Evolutionary conservation across 495 filamentous ascomycete species (phyloP).

Genomic region (Aspergillus kassunensis): DNA sequence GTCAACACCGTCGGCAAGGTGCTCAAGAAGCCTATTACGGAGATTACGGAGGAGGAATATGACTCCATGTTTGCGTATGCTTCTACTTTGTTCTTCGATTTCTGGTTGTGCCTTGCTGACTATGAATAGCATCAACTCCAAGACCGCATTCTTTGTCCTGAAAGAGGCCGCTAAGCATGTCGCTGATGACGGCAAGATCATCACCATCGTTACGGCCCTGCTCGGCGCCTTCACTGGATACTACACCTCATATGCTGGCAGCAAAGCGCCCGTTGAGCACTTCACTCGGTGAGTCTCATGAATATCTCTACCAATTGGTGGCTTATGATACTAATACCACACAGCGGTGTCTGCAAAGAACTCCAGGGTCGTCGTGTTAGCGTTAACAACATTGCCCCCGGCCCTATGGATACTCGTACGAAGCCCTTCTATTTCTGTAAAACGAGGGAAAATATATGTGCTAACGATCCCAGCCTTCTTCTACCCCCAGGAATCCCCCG

Average conservation of each 20-base stretch:
- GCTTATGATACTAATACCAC: neutral
- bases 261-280: conserved; percentile 38
- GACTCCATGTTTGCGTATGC: conserved; percentile 43
- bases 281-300: conserved; percentile 27
- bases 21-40: conserved; percentile 45
- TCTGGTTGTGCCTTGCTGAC: neutral
- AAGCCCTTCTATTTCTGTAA: neutral
- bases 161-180: conserved; percentile 31
- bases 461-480: conserved; percentile 28
- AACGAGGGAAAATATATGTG: neutral
- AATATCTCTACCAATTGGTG: too few relatives aligned
- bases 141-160: conserved; percentile 36
- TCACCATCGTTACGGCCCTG: conserved; percentile 35
- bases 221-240: conserved; percentile 35
- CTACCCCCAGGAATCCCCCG: conserved; percentile 31
- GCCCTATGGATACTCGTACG: conserved; percentile 43
- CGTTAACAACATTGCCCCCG: conserved; percentile 35
- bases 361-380: conserved; percentile 31
- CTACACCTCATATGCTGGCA: conserved; percentile 39
- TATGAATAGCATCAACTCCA: conserved; percentile 30
- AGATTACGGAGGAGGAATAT: conserved; percentile 47
- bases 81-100: neutral
- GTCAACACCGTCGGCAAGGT: conserved; percentile 51
- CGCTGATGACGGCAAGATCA: conserved; percentile 33
- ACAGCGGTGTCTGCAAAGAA: conserved; percentile 35